Base-by-base conservation (phyloP, 768 basidiomycete genomes). In the Candolleomyces efflorescens region DNA sequence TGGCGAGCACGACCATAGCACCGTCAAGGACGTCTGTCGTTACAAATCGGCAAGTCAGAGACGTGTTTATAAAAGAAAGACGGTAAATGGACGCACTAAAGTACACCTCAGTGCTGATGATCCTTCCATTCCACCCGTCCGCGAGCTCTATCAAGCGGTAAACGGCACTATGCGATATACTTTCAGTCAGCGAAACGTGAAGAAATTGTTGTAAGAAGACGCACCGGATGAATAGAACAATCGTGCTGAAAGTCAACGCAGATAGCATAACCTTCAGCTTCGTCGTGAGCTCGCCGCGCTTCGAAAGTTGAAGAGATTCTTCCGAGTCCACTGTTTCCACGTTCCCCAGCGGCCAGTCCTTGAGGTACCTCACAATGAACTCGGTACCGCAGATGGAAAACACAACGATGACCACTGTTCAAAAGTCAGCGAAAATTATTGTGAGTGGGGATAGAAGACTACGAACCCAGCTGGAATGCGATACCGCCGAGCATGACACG, bases 401-500 rank as follows among this genome's bases (percentile, higher is more conserved):
- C 7, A 78, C 44, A 0, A 71, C 60, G 50, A 84, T 77, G 39
- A 74, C 73, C 9, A 69, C 82, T 82, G 59, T 3, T 17, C n/a
- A 43, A 3, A 13, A 11, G 36, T 43, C 46, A 18, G 54, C 23
- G 10, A 18, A 24, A 9, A 22, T 3, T 20, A 4, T n/a, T 26
- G 32, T 20, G 10, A 51, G 23, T 27, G 12, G 2, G 10, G 55
- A 1, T 48, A 18, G 15, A 23, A 6, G 37, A 7, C 9, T 5
- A 60, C 75, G 24, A 56, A 78, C 78, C 62, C 18, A 85, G 68
- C 63, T 89, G 86, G 63, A 87, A 78, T 17, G 73, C 72, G 59
- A 89, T 87, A 49, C 86, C 87, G 1, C 71, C 82, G 11, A 86
- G 74, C 84, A 87, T 86, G 64, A 85, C 74, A 49, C 79, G 58